A percentile compares a stretch with the other conserved stretches of the same genome.
Conservation (phyloP, 2,329 filamentous ascomycete genomes). For the Penicillium sp. region DNA sequence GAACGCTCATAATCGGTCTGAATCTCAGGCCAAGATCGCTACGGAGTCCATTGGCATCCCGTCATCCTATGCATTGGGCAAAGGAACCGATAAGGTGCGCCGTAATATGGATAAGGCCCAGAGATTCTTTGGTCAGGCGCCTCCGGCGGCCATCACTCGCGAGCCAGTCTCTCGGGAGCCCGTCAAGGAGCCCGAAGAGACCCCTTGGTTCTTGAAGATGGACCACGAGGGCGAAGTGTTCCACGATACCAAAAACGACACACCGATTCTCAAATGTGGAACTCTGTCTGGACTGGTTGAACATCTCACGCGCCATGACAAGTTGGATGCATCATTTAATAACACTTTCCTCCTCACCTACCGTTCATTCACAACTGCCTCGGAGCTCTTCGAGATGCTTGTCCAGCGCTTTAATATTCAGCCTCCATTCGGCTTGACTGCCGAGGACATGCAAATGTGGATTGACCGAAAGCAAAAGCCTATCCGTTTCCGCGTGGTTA, state of each 20-base stretch:
- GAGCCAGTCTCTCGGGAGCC: constrained; percentile 44
- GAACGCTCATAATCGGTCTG: constrained; percentile 32
- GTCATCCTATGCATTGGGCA: constrained; percentile 45
- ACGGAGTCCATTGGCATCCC: constrained; percentile 50
- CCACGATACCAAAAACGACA: constrained; percentile 80
- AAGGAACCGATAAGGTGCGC: constrained; percentile 43
- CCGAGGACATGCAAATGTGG: constrained; percentile 82
- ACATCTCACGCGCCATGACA: constrained; percentile 93
- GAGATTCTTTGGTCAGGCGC: constrained; percentile 53
- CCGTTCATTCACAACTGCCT: constrained; percentile 87
- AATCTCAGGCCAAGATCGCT: constrained; percentile 43
- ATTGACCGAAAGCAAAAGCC: constrained; percentile 93
- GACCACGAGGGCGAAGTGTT: constrained; percentile 88
- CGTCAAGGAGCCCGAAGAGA: constrained; percentile 69
- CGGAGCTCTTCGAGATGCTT: constrained; percentile 89
- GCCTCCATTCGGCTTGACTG: constrained; percentile 78
- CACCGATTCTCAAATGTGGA: constrained; percentile 81
- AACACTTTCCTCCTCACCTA: constrained; percentile 98
- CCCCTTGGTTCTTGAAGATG: constrained; percentile 80
- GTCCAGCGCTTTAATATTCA: constrained; percentile 92
- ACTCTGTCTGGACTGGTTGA: constrained; percentile 88
- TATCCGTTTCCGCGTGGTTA: constrained; percentile 93
- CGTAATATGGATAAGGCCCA: constrained; percentile 53
- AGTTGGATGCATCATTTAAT: constrained; percentile 93
- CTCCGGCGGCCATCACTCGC: constrained; percentile 44